A percentile compares a stretch with the other conserved stretches of the same genome.
phyloP scores from a whole-genome alignment of 306 rosid genomes.

The Vachellia collinsii region DNA sequence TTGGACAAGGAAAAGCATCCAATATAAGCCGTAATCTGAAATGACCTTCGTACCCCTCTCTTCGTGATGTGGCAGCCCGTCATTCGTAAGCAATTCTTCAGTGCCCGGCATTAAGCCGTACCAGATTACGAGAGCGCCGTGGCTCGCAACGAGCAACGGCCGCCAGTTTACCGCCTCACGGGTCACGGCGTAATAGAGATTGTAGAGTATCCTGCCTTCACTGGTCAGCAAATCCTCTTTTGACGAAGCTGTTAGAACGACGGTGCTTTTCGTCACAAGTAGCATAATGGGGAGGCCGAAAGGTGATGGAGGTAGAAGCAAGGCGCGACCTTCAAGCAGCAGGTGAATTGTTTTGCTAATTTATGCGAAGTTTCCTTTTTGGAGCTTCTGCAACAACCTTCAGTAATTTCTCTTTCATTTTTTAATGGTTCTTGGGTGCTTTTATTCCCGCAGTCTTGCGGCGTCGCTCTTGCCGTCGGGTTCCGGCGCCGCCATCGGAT shows the following conservation, averaged over 20 bases:
- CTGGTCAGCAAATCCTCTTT: not conserved
- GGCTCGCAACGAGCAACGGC: not conserved
- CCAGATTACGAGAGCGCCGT: not conserved
- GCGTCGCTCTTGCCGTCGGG: conserved; percentile 84
- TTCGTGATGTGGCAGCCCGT: not conserved
- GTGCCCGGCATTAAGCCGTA: too few relatives aligned
- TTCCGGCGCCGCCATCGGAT: conserved; percentile 69
- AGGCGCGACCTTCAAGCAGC: conserved; percentile 92
- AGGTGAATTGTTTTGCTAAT: conserved; percentile 44
- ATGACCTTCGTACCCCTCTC: not conserved
- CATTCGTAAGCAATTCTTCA: not conserved
- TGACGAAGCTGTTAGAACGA: conserved; percentile 37
- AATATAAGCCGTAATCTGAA: not conserved
- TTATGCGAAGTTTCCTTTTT: not conserved
- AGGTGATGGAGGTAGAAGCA: conserved; percentile 83
- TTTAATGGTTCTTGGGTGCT: not conserved
- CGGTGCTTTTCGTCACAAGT: not conserved
- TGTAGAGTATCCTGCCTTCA: too few relatives aligned
- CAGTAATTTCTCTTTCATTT: not conserved
- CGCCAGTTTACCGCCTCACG: not conserved
- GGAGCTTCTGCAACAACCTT: not conserved
- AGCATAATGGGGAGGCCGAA: conserved; percentile 74
- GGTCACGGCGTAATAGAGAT: not conserved
- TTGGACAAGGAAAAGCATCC: too few relatives aligned
- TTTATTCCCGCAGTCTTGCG: conserved; percentile 60